Conservation (phyloP, 495 filamentous ascomycete genomes). For the Aspergillus kassunensis region DNA sequence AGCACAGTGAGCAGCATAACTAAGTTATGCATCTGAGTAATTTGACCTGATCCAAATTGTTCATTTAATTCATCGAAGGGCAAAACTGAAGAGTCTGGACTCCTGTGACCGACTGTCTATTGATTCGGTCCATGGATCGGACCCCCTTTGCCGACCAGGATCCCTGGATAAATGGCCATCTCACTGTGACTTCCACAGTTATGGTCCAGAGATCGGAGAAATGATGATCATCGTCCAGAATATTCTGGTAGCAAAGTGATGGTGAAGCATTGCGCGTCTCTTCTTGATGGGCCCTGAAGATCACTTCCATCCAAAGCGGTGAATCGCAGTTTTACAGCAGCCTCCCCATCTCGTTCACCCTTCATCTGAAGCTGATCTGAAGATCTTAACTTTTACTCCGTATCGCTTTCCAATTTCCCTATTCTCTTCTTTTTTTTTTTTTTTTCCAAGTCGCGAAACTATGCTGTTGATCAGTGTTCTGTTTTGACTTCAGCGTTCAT, state of each 20-base stretch:
- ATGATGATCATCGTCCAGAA: neutral
- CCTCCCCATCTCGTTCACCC: no score
- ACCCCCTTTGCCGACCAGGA: no score
- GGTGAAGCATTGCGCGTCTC: neutral
- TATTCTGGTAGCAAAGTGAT: neutral
- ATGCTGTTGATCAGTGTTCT: constrained; percentile 4
- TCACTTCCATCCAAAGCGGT: neutral
- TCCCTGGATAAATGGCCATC: no score
- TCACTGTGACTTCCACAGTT: no score
- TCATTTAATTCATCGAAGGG: no score
- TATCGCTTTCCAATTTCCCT: neutral
- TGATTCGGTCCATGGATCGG: no score
- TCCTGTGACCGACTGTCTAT: no score
- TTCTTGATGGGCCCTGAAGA: neutral
- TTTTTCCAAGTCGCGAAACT: neutral
- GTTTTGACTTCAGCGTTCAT: neutral
- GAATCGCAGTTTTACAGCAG: no score
- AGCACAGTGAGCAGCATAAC: neutral
- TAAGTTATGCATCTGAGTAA: neutral
- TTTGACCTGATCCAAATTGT: no score
- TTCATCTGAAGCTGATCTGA: neutral
- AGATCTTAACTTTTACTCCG: neutral
- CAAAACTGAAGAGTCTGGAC: no score
- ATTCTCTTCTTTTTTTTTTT: neutral
- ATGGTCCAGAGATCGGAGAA: neutral